Evolutionary conservation across 2,329 filamentous ascomycete genomes (phyloP).

Genomic region (Hypoxylon sp.): DNA sequence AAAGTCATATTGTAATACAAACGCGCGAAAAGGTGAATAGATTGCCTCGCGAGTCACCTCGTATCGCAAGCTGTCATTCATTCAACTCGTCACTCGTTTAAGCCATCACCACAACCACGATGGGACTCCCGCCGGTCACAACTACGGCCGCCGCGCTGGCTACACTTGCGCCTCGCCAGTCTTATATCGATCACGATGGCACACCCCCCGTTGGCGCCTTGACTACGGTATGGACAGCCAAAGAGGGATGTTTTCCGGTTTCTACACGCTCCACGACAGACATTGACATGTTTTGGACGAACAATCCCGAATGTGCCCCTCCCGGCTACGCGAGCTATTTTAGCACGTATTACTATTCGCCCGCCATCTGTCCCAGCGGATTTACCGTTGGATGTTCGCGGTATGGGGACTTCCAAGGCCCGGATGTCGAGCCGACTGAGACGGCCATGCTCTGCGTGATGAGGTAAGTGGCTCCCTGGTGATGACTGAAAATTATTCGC

Average conservation of each 20-base stretch:
- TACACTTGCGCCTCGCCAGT: constrained; percentile 21
- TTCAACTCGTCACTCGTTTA: constrained; percentile 9
- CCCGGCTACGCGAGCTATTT: constrained; percentile 33
- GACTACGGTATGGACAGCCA: constrained; percentile 30
- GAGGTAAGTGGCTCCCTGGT: constrained; percentile 19
- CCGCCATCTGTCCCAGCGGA: constrained; percentile 43
- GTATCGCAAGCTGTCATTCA: constrained; percentile 11
- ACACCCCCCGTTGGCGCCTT: constrained; percentile 34
- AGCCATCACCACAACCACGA: constrained; percentile 5
- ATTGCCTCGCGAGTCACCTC: background rate
- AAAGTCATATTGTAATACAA: background rate
- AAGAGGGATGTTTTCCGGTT: constrained; percentile 24
- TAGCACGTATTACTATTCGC: constrained; percentile 44
- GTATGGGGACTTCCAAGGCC: constrained; percentile 38
- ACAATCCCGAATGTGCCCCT: constrained; percentile 23
- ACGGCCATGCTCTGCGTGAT: constrained; percentile 45
- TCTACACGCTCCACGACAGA: constrained; percentile 20
- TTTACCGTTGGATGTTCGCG: constrained; percentile 43
- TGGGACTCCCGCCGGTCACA: constrained; percentile 27
- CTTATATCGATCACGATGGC: constrained; percentile 26
- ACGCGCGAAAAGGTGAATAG: background rate
- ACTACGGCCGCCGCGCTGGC: constrained; percentile 16
- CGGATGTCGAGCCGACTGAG: constrained; percentile 40
- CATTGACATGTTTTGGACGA: constrained; percentile 33
- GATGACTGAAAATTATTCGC: background rate